These are phyloP conservation scores for Hydrangea macrophylla DNA, from an alignment of 148 eudicot species.

Conservation along the genomic window DNA sequence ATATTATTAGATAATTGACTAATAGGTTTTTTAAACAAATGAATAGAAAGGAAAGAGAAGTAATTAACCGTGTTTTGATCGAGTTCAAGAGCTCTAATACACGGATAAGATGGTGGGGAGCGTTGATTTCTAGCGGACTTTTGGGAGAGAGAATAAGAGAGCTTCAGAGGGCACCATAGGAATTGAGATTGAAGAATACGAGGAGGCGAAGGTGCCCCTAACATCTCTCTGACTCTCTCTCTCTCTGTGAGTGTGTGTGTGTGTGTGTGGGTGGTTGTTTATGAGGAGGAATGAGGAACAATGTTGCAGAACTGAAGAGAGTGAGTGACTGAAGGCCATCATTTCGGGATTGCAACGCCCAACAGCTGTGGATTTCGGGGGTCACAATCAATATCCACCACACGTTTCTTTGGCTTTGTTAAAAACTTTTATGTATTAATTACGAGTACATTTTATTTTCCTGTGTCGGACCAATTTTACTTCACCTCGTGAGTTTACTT, in stretches of 20 bases:
- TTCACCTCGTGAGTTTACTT: too few species aligned
- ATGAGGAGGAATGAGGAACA: not conserved
- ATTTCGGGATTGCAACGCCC: not conserved
- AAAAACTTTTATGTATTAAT: too few species aligned
- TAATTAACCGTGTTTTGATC: slow-evolving; percentile 78
- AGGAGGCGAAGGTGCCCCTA: slow-evolving; percentile 29
- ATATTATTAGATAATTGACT: not conserved
- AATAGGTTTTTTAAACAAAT: not conserved
- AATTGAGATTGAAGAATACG: slow-evolving; percentile 54
- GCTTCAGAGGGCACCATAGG: slow-evolving; percentile 35
- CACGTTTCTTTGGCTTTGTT: too few species aligned
- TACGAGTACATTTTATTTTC: too few species aligned
- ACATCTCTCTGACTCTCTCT: slow-evolving; percentile 25
- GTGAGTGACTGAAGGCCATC: slow-evolving; percentile 1
- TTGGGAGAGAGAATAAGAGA: slow-evolving; percentile 34
- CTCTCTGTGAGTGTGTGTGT: not conserved
- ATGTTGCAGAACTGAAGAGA: not conserved
- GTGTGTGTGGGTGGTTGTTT: too few species aligned
- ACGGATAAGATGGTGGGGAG: slow-evolving; percentile 38
- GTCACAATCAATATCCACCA: slow-evolving; percentile 24
- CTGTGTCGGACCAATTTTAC: too few species aligned
- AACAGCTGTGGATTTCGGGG: slow-evolving; percentile 27
- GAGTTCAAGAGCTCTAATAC: slow-evolving; percentile 61
- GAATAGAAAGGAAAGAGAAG: not conserved
- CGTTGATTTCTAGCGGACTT: slow-evolving; percentile 33